Base-by-base conservation (phyloP, 2,329 filamentous ascomycete genomes). In the Fusarium anthophilum region DNA sequence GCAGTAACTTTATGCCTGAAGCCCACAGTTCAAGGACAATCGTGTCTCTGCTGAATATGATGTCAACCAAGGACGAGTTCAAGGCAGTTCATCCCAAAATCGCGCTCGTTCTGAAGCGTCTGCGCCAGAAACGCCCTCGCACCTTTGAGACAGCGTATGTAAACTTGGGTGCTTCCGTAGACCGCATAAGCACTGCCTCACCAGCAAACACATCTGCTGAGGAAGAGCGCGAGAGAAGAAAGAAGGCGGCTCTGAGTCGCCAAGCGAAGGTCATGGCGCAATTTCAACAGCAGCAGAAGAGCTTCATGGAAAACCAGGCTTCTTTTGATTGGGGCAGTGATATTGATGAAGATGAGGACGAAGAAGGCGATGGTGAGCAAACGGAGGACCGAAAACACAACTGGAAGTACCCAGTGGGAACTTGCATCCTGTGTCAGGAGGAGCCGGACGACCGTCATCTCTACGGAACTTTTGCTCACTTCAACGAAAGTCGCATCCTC, bases 201-300 rank as follows among this genome's bases (percentile, higher is more conserved):
- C 94, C 95, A n/a, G 93, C 93, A 20, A 88, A 86, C 63, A 88
- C 87, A 61, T 87, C 90, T 11, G 90, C 87, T 43, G 92, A 93
- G 67, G 92, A 92, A 74, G 93, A 96, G 79, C 89, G 90, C 22
- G 93, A 96, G 81, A 86, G 91, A 69, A 98, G 96, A 86, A 99
- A 98, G 87, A 93, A 93, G 82, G 94, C 96, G 59, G 96, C 96
- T 2, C 84, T 95, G 45, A 96, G 95, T 77, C 91, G 96, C 28
- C 95, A 98, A 82, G 95, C 95, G 5, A 93, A 91, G 79, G 94
- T 99, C 38, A 98, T 99, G 95, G 96, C 95, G 4, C 95, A 98
- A 80, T 98, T 99, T 83, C 96, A 98, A 81, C 93, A 98, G 80
- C 96, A 99, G 80, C 97, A 98, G 81, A 96, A 97, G 83, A 96